Base-by-base conservation (phyloP, 257 asterid species). In the Cynanchum wilfordii region DNA sequence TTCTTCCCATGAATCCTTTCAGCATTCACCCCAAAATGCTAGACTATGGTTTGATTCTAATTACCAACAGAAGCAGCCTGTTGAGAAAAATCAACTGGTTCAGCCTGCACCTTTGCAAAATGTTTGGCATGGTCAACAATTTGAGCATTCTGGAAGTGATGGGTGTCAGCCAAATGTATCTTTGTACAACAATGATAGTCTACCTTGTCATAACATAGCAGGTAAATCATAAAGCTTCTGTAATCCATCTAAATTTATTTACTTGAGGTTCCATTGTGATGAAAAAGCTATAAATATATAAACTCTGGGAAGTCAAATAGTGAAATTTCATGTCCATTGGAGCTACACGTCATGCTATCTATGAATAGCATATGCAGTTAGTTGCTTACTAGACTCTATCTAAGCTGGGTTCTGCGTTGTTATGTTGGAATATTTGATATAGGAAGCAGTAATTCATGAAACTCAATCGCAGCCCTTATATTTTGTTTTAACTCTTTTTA, bases 51-150 rank as follows among this genome's bases (percentile, higher is more conserved):
- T 73, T 72, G 85, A 81, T 69, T 77, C 67, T 77, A 84, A 69
- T 71, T 68, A 81, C 80, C 89, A 79, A 65, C 83, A 69, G 74
- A 87, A 76, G 83, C 82, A 70, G 69, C 56, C 73, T 19, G 52
- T 71, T 17, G 84, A 79, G 63, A 86, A 75, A 76, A 45, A 79
- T 66, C 87, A 79, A 77, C 77, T 58, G 69, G 74, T 76, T 73
- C 89, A 83, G 54, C 68, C 83, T 74, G 73, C 67, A 44, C 73
- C 75, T 36, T 73, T 77, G 67, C 81, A 79, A 68, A 81, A 78
- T 64, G 73, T 64, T 69, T 81, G 86, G 85, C 76, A 73, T 29
- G 78, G 69, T 79, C 79, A 68, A 58, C 75, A 8, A 70, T 66
- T 66, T 52, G 85, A 80, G 76, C 77, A 77, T 54, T 55, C 51